These are phyloP conservation scores for Cordyceps cateniannulata DNA, from an alignment of 2,329 filamentous ascomycete species.

Conservation along the genomic window DNA sequence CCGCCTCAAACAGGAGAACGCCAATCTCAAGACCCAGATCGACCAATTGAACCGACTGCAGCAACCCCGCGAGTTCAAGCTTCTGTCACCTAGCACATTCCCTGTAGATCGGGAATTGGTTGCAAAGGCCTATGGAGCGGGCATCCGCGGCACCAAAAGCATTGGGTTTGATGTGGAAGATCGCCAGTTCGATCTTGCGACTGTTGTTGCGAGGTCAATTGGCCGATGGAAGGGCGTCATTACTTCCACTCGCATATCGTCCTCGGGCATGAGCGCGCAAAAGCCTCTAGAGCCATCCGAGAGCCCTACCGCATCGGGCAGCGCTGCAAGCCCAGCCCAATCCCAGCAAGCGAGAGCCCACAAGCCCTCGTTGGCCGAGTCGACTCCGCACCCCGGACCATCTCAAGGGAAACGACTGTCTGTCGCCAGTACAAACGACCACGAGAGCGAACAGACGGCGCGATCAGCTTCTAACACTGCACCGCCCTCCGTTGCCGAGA, in stretches of 20 bases:
- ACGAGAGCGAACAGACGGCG: conserved; percentile 28
- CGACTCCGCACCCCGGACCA: conserved; percentile 17
- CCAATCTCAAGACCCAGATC: conserved; percentile 50
- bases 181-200: conserved; percentile 44
- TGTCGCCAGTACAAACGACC: conserved; percentile 29
- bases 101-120: conserved; percentile 45
- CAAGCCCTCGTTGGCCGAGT: conserved; percentile 16
- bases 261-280: conserved; percentile 44
- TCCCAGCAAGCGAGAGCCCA: conserved; percentile 18
- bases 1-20: conserved; percentile 48
- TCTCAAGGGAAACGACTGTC: conserved; percentile 24
- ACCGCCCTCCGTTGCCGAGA: conserved; percentile 38
- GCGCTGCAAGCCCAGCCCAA: conserved; percentile 16
- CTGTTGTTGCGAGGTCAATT: conserved; percentile 48
- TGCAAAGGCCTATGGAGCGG: conserved; percentile 39
- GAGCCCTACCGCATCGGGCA: conserved; percentile 13
- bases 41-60: conserved; percentile 53
- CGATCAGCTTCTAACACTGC: conserved; percentile 28
- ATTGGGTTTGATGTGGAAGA: conserved; percentile 46
- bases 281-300: conserved; percentile 36
- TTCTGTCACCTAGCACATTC: conserved; percentile 45
- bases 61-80: conserved; percentile 53
- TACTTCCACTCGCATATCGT: conserved; percentile 38
- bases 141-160: conserved; percentile 30
- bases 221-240: conserved; percentile 58